phyloP scores from a whole-genome alignment of 2,329 filamentous ascomycete genomes.

The Diaporthe eres region DNA sequence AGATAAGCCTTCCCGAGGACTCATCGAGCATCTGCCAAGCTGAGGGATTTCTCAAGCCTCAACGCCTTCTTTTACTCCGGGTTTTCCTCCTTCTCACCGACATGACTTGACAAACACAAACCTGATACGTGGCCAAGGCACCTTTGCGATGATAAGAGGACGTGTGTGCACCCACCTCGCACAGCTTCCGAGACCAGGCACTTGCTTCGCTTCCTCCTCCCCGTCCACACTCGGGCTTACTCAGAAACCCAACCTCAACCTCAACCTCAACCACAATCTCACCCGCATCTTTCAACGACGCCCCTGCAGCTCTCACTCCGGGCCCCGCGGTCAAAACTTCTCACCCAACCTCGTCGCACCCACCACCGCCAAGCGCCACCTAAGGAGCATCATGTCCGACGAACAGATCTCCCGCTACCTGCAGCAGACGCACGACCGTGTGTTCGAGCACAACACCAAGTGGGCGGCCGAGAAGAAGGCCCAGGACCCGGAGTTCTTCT shows the following conservation, averaged over 20 bases:
- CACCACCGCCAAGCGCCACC: conserved; percentile 2
- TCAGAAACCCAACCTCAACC: conserved; percentile 5
- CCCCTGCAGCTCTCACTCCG: conserved; percentile 22
- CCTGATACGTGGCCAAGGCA: conserved; percentile 14
- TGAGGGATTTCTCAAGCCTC: conserved; percentile 28
- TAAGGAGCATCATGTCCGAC: conserved; percentile 47
- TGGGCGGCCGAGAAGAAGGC: conserved; percentile 74
- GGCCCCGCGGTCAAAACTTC: not conserved
- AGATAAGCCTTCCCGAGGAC: conserved; percentile 23
- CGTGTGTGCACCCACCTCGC: conserved; percentile 35
- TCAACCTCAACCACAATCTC: not conserved
- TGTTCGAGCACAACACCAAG: conserved; percentile 77
- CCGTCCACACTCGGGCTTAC: conserved; percentile 12
- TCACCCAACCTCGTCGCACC: conserved; percentile 34
- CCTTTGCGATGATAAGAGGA: conserved; percentile 40
- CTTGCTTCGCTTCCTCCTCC: conserved; percentile 19
- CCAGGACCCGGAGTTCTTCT: conserved; percentile 76
- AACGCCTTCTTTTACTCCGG: not conserved
- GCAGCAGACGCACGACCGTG: conserved; percentile 73
- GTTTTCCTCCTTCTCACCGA: not conserved
- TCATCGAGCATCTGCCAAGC: conserved; percentile 15
- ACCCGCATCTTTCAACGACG: not conserved
- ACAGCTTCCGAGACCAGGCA: conserved; percentile 15
- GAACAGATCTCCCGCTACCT: conserved; percentile 68
- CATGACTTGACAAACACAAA: conserved; percentile 1